Conservation (phyloP, 495 filamentous ascomycete species). For the Zalerion maritima region DNA sequence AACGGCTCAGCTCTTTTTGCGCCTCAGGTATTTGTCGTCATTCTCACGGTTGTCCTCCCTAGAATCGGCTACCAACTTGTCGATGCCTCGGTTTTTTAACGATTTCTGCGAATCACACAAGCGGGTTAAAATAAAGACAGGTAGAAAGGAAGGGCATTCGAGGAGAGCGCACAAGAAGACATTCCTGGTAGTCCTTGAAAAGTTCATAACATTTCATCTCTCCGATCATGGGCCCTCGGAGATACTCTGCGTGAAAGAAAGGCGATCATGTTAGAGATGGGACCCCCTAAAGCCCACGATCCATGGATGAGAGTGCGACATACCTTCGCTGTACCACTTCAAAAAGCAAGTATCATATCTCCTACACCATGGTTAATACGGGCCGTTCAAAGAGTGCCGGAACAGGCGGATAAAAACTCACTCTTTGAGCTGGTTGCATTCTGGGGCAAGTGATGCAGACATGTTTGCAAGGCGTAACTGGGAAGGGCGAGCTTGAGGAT, state of each 20-base stretch:
- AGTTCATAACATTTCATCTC: conserved; percentile 61
- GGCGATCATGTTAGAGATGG: too few species aligned
- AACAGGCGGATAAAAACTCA: too few species aligned
- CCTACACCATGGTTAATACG: conserved; percentile 33
- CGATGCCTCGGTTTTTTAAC: conserved; percentile 72
- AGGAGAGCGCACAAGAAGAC: conserved; percentile 47
- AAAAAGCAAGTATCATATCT: conserved; percentile 88
- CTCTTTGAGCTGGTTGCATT: conserved; percentile 88
- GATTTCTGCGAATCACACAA: conserved; percentile 40
- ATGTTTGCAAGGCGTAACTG: too few species aligned
- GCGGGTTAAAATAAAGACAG: conserved; percentile 3
- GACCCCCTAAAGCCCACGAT: too few species aligned
- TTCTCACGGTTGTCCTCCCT: conserved; percentile 68
- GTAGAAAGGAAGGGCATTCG: not conserved
- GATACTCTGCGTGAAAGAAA: conserved; percentile 68
- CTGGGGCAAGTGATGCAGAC: conserved; percentile 42
- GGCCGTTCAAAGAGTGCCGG: too few species aligned
- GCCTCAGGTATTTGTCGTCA: conserved; percentile 55
- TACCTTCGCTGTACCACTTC: conserved; percentile 95
- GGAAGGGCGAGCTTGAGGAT: too few species aligned
- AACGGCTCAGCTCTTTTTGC: conserved; percentile 23
- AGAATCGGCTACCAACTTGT: conserved; percentile 74
- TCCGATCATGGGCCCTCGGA: conserved; percentile 55
- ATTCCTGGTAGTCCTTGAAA: conserved; percentile 76
- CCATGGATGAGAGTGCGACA: conserved; percentile 13